Evolutionary conservation across 352 stramenopile genomes (phyloP), one percentile per base, ranked within the genome.

Genomic region (Phytophthora multivora): DNA sequence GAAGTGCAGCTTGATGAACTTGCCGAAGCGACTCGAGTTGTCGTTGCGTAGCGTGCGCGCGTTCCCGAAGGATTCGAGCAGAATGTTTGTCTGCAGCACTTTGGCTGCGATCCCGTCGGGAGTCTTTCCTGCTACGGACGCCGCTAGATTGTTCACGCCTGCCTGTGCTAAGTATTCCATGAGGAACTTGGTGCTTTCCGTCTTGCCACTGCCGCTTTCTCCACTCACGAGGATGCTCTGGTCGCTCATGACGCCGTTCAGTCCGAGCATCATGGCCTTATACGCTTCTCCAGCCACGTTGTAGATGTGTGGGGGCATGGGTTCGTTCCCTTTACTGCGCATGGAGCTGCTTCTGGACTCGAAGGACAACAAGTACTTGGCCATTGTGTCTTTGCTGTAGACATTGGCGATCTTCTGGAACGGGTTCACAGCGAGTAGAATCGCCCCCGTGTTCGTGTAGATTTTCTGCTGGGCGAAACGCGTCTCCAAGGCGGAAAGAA

Each of bases 1-100:
- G 60, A 97, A 97, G 41, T 96, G 83, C 58, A 97, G 75, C 66
- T 96, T 94, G 60, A 97, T 96, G 68, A 96, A 97, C 72, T 97
- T 97, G 59, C 89, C 89, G 50, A 97, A 97, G 28, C 89, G 87
- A 72, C 85, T 95, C n/a, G 85, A 95, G 64, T 97, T 97, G 73
- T 96, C 84, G 57, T 97, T 97, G 38, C 89, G 81, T 28, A 94
- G 69, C 12, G 89, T 97, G 12, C 86, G 83, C 26, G 89, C 89
- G 51, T 97, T 97, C 28, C 89, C 89, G 54, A 97, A 97, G 6
- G 88, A 91, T 54, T 97, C 90, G 26, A 97, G 76, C 10, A 97
- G 55, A 39, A 90, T 92, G 59, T 97, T 97, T 40, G 90, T 94
- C 67, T 97, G 86, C 25, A 97, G 59, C 0, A 98, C 88, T 53